Evolutionary conservation across 23 red algal genomes (phyloP), one percentile per base, ranked within the genome.

Genomic region (Gracilaria caudata): DNA sequence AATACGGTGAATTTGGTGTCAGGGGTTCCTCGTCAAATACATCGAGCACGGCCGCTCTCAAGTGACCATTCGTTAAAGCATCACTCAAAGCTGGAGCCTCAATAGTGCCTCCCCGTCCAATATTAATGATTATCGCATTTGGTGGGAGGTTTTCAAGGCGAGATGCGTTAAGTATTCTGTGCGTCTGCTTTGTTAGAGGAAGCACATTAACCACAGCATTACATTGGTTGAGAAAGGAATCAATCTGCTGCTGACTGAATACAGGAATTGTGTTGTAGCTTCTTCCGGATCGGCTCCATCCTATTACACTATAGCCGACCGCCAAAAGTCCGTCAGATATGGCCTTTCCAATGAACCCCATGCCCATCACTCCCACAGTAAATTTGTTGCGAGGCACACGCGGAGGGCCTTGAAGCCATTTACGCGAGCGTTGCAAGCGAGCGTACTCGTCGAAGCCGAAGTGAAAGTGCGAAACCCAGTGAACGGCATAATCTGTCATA

Each of bases 401-500:
- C n/a, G 35, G 23, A n/a, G 66, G 36, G 32, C 2, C 28, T 7
- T 41, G 35, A 5, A 24, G 28, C 66, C 66, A 73, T 9, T 10
- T 4, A 12, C 36, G 1, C 1, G 2, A 3, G 32, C 6, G 9
- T 14, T 73, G 66, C 4, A 13, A 4, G 34, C 36, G 34, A 4
- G 43, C 1, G 17, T 73, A 73, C 35, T 73, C 1, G 35, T 73
- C 66, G 36, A 41, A 73, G 20, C 36, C 3, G 32, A 73, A 20
- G n/a, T 73, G 66, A 73, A 43, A 73, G 66, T 73, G 66, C 36
- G 17, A 14, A 28, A 73, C 36, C 66, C 66, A 73, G 20, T 73
- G 66, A 10, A 73, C 1, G 4, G 66, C 66, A 19, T 73, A 73
- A 43, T 34, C 66, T 14, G 17, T 35, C 66, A 73, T 73, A 30